These are phyloP conservation scores for Phallus indusiatus DNA, from an alignment of 768 basidiomycete genomes.

Conservation along the genomic window DNA sequence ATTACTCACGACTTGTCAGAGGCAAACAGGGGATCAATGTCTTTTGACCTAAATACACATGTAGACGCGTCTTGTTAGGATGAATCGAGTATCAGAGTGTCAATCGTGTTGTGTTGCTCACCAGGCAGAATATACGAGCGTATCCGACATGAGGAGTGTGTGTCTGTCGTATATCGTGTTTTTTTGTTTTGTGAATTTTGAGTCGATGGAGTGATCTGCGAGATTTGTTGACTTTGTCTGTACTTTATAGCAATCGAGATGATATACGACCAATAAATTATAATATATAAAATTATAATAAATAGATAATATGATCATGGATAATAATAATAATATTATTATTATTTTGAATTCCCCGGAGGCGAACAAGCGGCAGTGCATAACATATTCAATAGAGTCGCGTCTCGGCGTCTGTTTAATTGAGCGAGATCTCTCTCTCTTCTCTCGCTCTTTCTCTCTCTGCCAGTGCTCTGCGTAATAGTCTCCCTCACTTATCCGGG, in stretches of 20 bases:
- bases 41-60: neutral
- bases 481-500: too few relatives aligned
- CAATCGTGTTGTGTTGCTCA: too few relatives aligned
- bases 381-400: neutral
- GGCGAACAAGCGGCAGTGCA: neutral
- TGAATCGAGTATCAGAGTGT: too few relatives aligned
- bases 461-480: too few relatives aligned
- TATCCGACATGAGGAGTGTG: neutral
- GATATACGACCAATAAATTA: too few relatives aligned
- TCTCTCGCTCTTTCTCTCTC: neutral
- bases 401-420: neutral
- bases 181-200: too few relatives aligned
- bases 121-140: conserved; percentile 8
- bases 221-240: too few relatives aligned
- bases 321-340: too few relatives aligned
- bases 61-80: neutral
- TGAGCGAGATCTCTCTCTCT: neutral
- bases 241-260: too few relatives aligned
- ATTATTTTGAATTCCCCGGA: neutral
- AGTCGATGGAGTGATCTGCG: too few relatives aligned
- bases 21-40: conserved; percentile 3
- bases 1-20: conserved; percentile 1
- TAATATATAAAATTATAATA: too few relatives aligned
- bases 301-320: too few relatives aligned
- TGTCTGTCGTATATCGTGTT: neutral